phyloP scores from a whole-genome alignment of 2,329 filamentous ascomycete genomes.

The Lecanicillium sp. region DNA sequence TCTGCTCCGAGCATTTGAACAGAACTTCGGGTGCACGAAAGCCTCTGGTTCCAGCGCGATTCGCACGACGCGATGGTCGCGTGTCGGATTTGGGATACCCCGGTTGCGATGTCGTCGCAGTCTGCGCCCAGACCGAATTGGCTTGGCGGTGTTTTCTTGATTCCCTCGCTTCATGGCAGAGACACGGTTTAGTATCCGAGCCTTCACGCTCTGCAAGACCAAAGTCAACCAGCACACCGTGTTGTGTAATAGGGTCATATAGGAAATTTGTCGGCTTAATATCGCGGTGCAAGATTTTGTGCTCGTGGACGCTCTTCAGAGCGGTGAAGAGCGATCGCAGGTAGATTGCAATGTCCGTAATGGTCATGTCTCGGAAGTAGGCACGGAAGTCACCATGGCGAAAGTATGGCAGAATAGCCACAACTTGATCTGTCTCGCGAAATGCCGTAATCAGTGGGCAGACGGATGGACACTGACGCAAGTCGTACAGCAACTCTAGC shows the following conservation, averaged over 20 bases:
- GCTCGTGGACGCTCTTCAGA: slow-evolving; percentile 72
- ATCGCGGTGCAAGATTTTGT: slow-evolving; percentile 84
- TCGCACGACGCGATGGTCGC: slow-evolving; percentile 80
- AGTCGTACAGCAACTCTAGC: slow-evolving; percentile 83
- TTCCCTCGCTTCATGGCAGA: slow-evolving; percentile 64
- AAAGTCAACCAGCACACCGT: slow-evolving; percentile 96
- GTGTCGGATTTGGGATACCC: slow-evolving; percentile 88
- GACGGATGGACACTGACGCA: slow-evolving; percentile 75
- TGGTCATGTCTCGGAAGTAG: slow-evolving; percentile 87
- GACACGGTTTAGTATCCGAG: slow-evolving; percentile 69
- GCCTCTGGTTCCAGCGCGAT: slow-evolving; percentile 88
- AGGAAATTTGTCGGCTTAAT: slow-evolving; percentile 98
- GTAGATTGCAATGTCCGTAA: slow-evolving; percentile 83
- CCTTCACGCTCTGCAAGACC: slow-evolving; percentile 86
- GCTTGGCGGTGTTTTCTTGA: slow-evolving; percentile 57
- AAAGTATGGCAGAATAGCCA: slow-evolving; percentile 93
- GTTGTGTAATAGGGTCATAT: slow-evolving; percentile 73
- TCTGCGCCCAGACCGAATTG: slow-evolving; percentile 51
- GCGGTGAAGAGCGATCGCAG: slow-evolving; percentile 84
- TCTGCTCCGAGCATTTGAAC: slow-evolving; percentile 94
- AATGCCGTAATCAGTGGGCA: slow-evolving; percentile 98
- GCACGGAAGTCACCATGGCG: slow-evolving; percentile 90
- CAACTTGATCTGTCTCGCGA: slow-evolving; percentile 85
- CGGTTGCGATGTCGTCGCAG: slow-evolving; percentile 43
- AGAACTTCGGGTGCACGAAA: slow-evolving; percentile 96